These are phyloP conservation scores for Rhododendron mucronatum DNA, from an alignment of 148 eudicot genomes.

Conservation along the genomic window DNA sequence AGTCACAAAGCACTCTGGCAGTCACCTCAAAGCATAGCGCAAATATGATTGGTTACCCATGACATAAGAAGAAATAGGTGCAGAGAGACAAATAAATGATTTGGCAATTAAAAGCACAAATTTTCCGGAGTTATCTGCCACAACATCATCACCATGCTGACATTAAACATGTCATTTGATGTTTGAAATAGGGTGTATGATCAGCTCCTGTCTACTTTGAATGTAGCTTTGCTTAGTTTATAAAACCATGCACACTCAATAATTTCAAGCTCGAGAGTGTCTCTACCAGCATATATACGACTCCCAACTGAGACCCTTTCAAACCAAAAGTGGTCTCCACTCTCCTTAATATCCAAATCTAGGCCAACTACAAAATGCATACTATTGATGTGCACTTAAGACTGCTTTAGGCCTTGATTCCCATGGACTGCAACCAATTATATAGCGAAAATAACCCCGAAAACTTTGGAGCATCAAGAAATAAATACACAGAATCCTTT, in stretches of 20 bases:
- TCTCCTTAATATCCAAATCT: background rate
- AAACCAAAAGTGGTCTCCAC: background rate
- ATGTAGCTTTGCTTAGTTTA: background rate
- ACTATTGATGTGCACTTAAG: background rate
- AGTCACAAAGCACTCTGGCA: background rate
- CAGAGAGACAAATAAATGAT: background rate
- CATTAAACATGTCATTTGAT: background rate
- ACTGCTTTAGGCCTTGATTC: background rate
- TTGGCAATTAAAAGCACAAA: background rate
- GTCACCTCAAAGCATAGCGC: background rate
- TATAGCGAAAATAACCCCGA: background rate
- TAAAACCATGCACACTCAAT: background rate
- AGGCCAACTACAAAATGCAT: background rate
- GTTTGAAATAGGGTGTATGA: background rate
- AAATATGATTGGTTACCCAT: background rate
- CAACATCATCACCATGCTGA: background rate
- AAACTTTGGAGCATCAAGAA: background rate
- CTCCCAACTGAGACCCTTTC: background rate
- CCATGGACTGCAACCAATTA: background rate
- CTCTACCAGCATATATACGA: background rate
- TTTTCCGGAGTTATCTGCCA: background rate
- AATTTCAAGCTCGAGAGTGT: background rate
- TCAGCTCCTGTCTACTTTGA: background rate
- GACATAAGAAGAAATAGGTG: background rate
- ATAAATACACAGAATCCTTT: background rate